Base-by-base conservation (phyloP, 1,284 basidiomycete species). In the Pisolithus thermaeus region DNA sequence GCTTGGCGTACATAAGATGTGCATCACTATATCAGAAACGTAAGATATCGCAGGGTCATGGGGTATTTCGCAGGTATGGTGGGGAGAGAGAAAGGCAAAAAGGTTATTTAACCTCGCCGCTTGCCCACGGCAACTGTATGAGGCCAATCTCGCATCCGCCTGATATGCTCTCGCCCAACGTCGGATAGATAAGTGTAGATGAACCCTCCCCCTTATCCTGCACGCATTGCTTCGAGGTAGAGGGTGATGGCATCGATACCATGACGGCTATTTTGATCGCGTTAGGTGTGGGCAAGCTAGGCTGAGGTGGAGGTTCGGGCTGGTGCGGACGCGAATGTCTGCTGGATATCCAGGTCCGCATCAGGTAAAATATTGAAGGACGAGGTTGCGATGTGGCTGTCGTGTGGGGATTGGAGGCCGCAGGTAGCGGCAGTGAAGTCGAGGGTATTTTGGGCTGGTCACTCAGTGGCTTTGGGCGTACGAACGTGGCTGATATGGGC, bases 381-480 rank as follows among this genome's bases (percentile, higher is more conserved):
- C 42, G 12, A 20, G 30, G 5, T 6, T 1, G 94, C 93, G 54
- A 97, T 89, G 73, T 95, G 93, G 60, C 87, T 3, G 42, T 8
- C 8, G 42, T 7, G 6, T 9, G 42, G 4, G 22, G 3, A 16
- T 28, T n/a, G 8, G 22, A 20, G 7, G 27, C 12, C 4, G 44
- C 30, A 12, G 20, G 30, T 22, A 32, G 22, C 44, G 28, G 44
- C n/a, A n/a, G 12, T 23, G 27, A 22, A 18, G n/a, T 32, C 4
- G 44, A 7, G 2, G 30, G 16, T 28, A 32, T 20, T 32, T 46
- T 32, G 30, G 44, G 7, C 12, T 9, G 41, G 23, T 3, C 35
- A 18, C 30, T 35, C n/a, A n/a, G 14, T 43, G 35, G 7, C 4
- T 22, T 8, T 22, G 44, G n/a, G 18, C 32, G 44, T 14, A 46